Conservation (phyloP, 1,139 yeast genomes). For the Suhomyces coccinellae region DNA sequence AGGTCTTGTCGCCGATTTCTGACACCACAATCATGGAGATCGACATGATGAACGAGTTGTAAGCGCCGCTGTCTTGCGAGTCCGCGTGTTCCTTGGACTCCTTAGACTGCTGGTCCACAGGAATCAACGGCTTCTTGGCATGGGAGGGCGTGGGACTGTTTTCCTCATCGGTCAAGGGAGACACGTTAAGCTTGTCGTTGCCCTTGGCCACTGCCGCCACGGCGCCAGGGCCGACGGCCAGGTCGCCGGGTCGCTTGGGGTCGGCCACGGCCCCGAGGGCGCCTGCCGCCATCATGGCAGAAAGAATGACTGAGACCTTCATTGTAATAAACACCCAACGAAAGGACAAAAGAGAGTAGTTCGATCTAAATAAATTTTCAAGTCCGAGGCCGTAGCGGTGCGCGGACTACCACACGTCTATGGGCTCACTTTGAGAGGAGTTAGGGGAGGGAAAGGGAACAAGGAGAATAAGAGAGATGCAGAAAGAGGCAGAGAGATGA, state of each 20-base stretch:
- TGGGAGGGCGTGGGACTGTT: constrained; percentile 31
- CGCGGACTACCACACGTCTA: constrained; percentile 7
- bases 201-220: not conserved
- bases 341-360: not conserved
- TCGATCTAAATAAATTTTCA: constrained; percentile 3
- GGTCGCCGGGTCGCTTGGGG: not conserved
- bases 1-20: constrained; percentile 96
- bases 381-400: constrained; percentile 10
- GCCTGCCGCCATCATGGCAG: constrained; percentile 5
- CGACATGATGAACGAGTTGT: constrained; percentile 62
- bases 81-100: not conserved
- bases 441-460: too few relatives aligned
- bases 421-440: not conserved
- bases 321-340: constrained; percentile 1
- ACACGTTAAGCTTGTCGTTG: constrained; percentile 26
- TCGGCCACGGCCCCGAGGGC: constrained; percentile 5
- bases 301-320: constrained; percentile 9
- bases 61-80: constrained; percentile 25
- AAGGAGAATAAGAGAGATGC: too few relatives aligned
- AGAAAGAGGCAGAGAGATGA: too few relatives aligned
- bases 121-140: constrained; percentile 26
- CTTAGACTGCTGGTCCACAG: not conserved
- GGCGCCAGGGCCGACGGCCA: not conserved
- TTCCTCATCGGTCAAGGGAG: constrained; percentile 28
- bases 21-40: constrained; percentile 86